Evolutionary conservation across 352 stramenopile species (phyloP), one percentile per base, ranked within the genome.

Genomic region (Globisporangium polare): DNA sequence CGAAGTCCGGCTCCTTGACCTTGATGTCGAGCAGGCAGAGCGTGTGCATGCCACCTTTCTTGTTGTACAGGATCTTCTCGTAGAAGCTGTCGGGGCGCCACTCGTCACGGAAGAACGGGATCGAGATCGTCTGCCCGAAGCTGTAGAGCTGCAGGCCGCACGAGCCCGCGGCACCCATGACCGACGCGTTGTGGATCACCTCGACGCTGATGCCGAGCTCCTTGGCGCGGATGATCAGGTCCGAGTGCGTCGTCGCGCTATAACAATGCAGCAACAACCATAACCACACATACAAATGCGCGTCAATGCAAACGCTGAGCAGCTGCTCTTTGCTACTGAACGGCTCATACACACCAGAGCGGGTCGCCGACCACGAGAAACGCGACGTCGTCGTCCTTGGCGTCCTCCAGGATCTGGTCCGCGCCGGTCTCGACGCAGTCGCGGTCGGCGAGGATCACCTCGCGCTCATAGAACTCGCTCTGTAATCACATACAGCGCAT

Each of bases 21-120:
- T 99, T 99, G 73, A 99, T 99, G 73, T 99, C 96, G 15, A 99
- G 77, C 31, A 99, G 72, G 74, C 96, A 99, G 7, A 99, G 85
- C 49, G 97, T 99, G 80, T 99, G 97, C 86, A 99, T 98, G 41
- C 95, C 96, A 42, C 92, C 94, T 42, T 88, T 74, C 35, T 78
- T 78, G 80, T 99, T 99, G 80, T 97, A 98, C 73, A 88, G 73
- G 61, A 99, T 98, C 79, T 99, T 99, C 53, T 98, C 92, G 80
- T 99, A 99, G 70, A 99, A 99, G 63, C 89, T 98, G 58, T 97
- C 95, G 20, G 97, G 97, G 42, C 92, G 92, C 97, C 97, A 99
- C 60, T 96, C 78, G 2, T 92, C 93, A 50, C 90, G 81, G 78
- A 99, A 99, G 69, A 99, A 99, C 42, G 95, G 96, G 65, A 99